Base-by-base conservation (phyloP, 192 early-diverging fungal species). In the Thamnidium elegans region DNA sequence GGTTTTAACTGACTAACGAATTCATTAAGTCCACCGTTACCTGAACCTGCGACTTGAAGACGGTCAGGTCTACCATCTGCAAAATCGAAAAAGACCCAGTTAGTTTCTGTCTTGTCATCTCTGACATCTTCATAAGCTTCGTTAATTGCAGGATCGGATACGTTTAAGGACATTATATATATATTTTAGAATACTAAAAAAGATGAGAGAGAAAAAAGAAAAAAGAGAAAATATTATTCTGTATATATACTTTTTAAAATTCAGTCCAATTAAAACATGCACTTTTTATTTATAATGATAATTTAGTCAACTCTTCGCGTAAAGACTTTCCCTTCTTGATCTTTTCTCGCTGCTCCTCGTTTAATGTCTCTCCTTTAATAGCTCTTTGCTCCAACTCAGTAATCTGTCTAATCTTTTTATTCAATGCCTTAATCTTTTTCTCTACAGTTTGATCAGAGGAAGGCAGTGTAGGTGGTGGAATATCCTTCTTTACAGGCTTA, bases 341-440 rank as follows among this genome's bases (percentile, higher is more conserved):
- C 77, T 91, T 91, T 53, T 85, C 83, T 62, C 67, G 10, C 63
- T 91, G 89, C 15, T 90, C 89, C 8, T 70, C 50, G 9, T 75
- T 45, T 56, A 91, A 61, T 30, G 45, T 42, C 46, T 76, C 78
- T 2, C 84, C 86, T 19, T 70, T 72, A 14, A 65, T 59, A 36
- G 70, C 52, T 42, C 84, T 84, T 45, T 79, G 75, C 68, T 85
- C 77, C 20, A 91, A 47, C 51, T 89, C 79, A 20, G 83, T 74
- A 44, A 84, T 80, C 70, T 91, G 88, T 47, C 83, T 65, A 39
- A 89, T 59, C 69, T 91, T 91, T 68, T 91, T 91, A 54, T 84
- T 76, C 32, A 91, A 61, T 9, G 76, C 79, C 50, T 85, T 86
- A 23, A 86, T 64, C 36, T 76, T 78, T 71, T 90, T 87, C 17